Percentiles rank a stretch among this genome's conserved stretches.
phyloP scores from a whole-genome alignment of 768 basidiomycete species.

The Paxillus involutus region DNA sequence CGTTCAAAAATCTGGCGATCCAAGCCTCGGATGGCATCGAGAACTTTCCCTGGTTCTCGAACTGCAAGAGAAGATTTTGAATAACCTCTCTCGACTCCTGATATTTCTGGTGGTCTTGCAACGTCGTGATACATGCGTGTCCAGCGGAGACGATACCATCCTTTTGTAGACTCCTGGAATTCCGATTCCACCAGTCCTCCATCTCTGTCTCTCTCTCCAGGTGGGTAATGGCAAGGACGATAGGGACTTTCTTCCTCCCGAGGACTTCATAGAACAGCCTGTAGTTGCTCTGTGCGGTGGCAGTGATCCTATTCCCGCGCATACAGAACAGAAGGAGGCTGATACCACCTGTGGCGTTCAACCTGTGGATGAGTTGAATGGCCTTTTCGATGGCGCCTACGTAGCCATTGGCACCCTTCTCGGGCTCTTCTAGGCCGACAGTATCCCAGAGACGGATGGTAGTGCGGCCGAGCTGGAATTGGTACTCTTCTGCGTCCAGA shows the following conservation, averaged over 20 bases:
- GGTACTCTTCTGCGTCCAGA: slow-evolving; percentile 25
- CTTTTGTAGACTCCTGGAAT: slow-evolving; percentile 16
- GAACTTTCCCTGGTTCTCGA: slow-evolving; percentile 24
- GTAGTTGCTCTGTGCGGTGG: slow-evolving; percentile 30
- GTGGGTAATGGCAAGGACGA: slow-evolving; percentile 38
- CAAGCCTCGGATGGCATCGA: slow-evolving; percentile 22
- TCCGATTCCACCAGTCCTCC: slow-evolving; percentile 33
- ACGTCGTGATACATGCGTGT: slow-evolving; percentile 31
- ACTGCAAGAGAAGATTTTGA: slow-evolving; percentile 20
- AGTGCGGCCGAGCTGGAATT: slow-evolving; percentile 22
- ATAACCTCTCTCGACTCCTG: slow-evolving; percentile 16
- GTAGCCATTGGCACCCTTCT: slow-evolving; percentile 15
- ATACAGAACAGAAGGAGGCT: slow-evolving; percentile 33
- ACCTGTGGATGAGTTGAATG: slow-evolving; percentile 27
- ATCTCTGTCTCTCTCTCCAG: slow-evolving; percentile 33
- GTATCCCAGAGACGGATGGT: slow-evolving; percentile 33
- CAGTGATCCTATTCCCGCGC: slow-evolving; percentile 29
- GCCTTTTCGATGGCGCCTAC: slow-evolving; percentile 28
- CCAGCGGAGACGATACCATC: slow-evolving; percentile 18
- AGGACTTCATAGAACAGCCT: slow-evolving; percentile 39
- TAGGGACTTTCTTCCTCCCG: slow-evolving; percentile 37
- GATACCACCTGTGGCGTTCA: slow-evolving; percentile 28
- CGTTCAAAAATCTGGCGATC: slow-evolving; percentile 18
- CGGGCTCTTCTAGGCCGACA: slow-evolving; percentile 29
- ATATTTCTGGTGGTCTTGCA: slow-evolving; percentile 22